Evolutionary conservation across 2,329 filamentous ascomycete genomes (phyloP), one percentile per base, ranked within the genome.

Genomic region (Cladosporium cucumerinum): DNA sequence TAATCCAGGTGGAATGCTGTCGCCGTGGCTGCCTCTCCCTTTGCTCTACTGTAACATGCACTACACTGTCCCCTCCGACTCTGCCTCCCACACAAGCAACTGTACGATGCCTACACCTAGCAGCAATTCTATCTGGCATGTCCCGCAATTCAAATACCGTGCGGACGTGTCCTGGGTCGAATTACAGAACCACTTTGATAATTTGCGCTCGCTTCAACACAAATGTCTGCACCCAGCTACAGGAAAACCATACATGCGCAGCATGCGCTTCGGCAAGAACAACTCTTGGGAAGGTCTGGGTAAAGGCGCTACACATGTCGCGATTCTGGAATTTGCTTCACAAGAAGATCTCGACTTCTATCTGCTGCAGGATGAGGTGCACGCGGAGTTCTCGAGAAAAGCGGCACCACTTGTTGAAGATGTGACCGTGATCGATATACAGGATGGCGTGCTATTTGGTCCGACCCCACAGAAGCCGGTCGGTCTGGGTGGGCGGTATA

Each of bases 301-400:
- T 11, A 76, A 76, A 65, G 75, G 72, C 61, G 71, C 77, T 67
- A 76, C 76, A 12, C 75, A 78, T 62, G 75, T 67, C 14, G 77
- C 76, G 52, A 66, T 77, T 0, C 71, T 77, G 0, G 73, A 77
- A 49, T 77, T 78, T 59, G 73, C 68, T 11, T 70, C 65, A 5
- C 73, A 77, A 54, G 74, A 70, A 8, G 74, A 77, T 63, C 67
- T 76, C 18, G 72, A 77, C 52, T 75, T 75, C 62, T 77, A 76
- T 57, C 67, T 77, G 6, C 70, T 71, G 0, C 34, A 71, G 11
- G 75, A 77, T 36, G 64, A 68, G 0, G 70, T 77, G n/a, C 75
- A 77, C 64, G 46, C 69, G 2, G 70, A 70, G 43, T 76, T 77
- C 63, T 72, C 70, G 1, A 67, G 68, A 12, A 65, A 67, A 3